These are phyloP conservation scores for Pythium guiyangense DNA, from an alignment of 352 stramenopile genomes.

Conservation along the genomic window DNA sequence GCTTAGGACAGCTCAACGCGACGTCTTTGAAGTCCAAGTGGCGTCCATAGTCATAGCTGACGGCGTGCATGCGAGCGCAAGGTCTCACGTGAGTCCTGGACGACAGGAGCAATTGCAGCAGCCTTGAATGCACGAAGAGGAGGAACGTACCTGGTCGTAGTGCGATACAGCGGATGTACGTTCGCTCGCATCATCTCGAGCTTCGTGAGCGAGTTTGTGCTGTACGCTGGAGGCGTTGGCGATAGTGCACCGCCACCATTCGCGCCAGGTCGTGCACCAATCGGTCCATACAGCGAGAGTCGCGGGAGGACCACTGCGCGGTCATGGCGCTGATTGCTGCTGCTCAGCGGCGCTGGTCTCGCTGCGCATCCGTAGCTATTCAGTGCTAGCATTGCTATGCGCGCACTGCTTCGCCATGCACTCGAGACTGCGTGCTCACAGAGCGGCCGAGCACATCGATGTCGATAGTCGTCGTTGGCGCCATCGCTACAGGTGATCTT, in stretches of 20 bases:
- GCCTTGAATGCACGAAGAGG: too few relatives aligned
- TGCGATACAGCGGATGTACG: slow-evolving; percentile 51
- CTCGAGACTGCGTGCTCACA: neutral
- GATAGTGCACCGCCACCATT: slow-evolving; percentile 4
- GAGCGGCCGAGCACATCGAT: too few relatives aligned
- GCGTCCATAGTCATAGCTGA: slow-evolving; percentile 57
- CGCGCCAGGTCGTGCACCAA: neutral
- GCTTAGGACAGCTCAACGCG: slow-evolving; percentile 48
- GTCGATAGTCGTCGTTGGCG: too few relatives aligned
- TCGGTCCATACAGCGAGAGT: slow-evolving; percentile 21
- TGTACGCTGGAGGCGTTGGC: slow-evolving; percentile 17
- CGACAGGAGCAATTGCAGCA: too few relatives aligned
- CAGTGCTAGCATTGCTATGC: slow-evolving; percentile 11
- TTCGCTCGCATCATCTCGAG: slow-evolving; percentile 34
- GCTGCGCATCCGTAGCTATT: slow-evolving; percentile 16
- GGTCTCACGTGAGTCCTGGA: neutral
- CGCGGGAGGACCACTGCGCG: slow-evolving; percentile 30
- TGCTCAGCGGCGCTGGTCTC: slow-evolving; percentile 5
- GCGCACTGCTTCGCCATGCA: neutral
- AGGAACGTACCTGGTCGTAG: slow-evolving; percentile 37
- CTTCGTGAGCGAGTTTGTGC: slow-evolving; percentile 44
- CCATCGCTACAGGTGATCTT: too few relatives aligned
- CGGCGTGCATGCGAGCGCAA: neutral
- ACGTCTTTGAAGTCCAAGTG: slow-evolving; percentile 51
- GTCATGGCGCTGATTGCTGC: slow-evolving; percentile 13